These are phyloP conservation scores for Ettlia oleoabundans DNA, from an alignment of 139 green algal species.

Conservation along the genomic window DNA sequence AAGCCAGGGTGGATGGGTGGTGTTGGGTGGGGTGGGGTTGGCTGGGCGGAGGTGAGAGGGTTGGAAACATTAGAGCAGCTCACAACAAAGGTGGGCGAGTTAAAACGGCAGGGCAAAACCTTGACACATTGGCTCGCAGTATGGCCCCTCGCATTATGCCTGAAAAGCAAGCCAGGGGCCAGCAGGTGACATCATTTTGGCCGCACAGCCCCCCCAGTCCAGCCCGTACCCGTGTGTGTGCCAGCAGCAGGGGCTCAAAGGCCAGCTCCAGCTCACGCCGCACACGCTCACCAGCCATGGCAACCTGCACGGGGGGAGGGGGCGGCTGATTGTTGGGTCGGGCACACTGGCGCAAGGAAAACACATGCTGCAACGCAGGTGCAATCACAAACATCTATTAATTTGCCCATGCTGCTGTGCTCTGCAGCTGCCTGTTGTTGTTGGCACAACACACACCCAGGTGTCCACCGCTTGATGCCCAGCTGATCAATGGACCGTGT, in stretches of 20 bases:
- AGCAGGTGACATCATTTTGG: background rate
- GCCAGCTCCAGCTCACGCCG: constrained; percentile 9
- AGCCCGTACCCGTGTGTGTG: background rate
- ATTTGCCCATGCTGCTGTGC: too few species aligned
- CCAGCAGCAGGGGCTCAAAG: background rate
- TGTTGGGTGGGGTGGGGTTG: background rate
- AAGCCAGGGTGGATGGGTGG: background rate
- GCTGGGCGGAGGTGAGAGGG: too few species aligned
- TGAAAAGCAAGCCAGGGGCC: background rate
- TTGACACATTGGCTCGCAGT: too few species aligned
- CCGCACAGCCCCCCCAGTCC: background rate
- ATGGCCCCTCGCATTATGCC: background rate
- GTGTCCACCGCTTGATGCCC: too few species aligned
- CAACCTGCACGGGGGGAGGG: constrained; percentile 16
- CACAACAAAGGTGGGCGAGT: too few species aligned
- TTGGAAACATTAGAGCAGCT: too few species aligned
- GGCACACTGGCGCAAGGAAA: too few species aligned
- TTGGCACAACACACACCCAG: too few species aligned
- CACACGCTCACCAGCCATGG: background rate
- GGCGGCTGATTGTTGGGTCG: too few species aligned
- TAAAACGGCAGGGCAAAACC: too few species aligned
- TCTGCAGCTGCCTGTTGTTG: too few species aligned
- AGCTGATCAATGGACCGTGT: too few species aligned
- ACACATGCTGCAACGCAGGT: background rate
- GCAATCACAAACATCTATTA: background rate